Evolutionary conservation across 1,139 yeast species (phyloP).

Genomic region (Candida sanyaensis): DNA sequence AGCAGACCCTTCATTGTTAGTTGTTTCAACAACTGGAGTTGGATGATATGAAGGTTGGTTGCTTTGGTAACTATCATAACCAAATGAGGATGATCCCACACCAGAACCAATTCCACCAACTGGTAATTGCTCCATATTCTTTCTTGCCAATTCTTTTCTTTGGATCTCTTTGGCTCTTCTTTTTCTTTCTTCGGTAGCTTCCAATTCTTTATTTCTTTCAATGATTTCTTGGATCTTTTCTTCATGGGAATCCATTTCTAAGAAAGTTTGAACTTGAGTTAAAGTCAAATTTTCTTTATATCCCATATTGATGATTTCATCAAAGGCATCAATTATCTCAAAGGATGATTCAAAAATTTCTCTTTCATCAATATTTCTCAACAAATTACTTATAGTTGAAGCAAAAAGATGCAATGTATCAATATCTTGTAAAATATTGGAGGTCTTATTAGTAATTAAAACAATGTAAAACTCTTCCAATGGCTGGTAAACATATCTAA

Average conservation of each 20-base stretch:
- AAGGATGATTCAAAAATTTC: conserved; percentile 85
- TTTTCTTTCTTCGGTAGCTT: conserved; percentile 96
- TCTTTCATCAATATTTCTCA: conserved; percentile 75
- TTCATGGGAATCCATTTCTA: conserved; percentile 98
- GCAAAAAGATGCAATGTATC: conserved; percentile 87
- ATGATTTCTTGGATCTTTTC: conserved; percentile 98
- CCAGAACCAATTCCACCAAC: conserved; percentile 9
- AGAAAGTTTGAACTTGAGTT: conserved; percentile 82
- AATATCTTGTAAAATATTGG: conserved; percentile 92
- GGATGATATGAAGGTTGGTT: conserved; percentile 40
- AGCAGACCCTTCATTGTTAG: conserved; percentile 13
- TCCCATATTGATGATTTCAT: conserved; percentile 89
- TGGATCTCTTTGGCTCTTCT: conserved; percentile 95
- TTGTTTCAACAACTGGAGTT: conserved; percentile 27
- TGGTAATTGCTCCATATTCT: conserved; percentile 37
- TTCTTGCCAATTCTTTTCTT: conserved; percentile 76
- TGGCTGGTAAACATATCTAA: conserved; percentile 94
- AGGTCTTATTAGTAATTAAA: conserved; percentile 84
- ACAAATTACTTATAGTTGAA: conserved; percentile 74
- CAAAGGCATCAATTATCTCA: conserved; percentile 89
- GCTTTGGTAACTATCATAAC: conserved; percentile 25
- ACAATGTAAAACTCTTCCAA: conserved; percentile 93
- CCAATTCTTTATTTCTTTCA: conserved; percentile 94
- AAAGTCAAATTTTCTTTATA: conserved; percentile 85
- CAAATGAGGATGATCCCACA: conserved; percentile 10